Conservation (phyloP, 306 rosid genomes). For the Pyrus communis region DNA sequence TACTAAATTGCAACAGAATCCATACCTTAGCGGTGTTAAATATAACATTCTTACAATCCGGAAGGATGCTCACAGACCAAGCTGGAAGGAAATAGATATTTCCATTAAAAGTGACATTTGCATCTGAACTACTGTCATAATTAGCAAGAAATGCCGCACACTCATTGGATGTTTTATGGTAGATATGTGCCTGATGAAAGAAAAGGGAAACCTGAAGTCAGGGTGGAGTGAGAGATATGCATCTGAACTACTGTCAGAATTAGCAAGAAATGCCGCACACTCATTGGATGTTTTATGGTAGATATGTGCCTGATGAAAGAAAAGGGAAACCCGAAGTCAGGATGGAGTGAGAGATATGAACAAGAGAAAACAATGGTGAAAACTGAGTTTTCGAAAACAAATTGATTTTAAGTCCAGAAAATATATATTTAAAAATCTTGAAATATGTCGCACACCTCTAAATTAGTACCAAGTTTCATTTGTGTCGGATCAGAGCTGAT, state of each 20-base stretch:
- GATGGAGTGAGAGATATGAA: neutral
- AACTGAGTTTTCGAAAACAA: neutral
- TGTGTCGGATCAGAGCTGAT: conserved; percentile 14
- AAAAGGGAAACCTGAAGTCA: neutral
- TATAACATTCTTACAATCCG: conserved; percentile 15
- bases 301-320: conserved; percentile 13
- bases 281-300: neutral
- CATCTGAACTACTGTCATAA: conserved; percentile 7
- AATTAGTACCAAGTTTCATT: conserved; percentile 5
- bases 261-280: conserved; percentile 23
- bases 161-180: neutral
- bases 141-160: conserved; percentile 25
- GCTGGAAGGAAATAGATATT: conserved; percentile 15
- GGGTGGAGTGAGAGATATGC: neutral
- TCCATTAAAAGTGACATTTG: conserved; percentile 11
- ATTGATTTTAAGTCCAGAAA: neutral
- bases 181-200: conserved; percentile 14
- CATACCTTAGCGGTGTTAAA: conserved; percentile 14
- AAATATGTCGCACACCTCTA: conserved; percentile 4
- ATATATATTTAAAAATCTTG: neutral
- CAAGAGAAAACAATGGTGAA: neutral
- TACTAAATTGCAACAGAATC: neutral
- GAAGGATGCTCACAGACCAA: conserved; percentile 31
- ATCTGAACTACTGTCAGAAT: conserved; percentile 6
- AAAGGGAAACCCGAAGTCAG: neutral